Conservation (phyloP, 2,329 filamentous ascomycete species). For the Gliomastix tumulicola region DNA sequence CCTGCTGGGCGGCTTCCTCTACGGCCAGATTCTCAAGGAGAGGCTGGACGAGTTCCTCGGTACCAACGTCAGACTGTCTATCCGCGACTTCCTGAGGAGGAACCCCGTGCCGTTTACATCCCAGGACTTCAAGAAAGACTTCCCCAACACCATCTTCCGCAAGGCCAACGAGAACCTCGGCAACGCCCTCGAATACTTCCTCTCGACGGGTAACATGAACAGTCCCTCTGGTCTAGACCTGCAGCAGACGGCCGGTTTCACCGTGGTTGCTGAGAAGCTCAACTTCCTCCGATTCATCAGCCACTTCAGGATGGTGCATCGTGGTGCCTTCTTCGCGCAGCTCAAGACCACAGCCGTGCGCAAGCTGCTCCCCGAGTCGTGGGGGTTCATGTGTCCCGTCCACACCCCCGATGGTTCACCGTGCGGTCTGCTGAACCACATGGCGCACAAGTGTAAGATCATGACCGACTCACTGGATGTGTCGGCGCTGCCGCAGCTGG, state of each 20-base stretch:
- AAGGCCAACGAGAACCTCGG: conserved; percentile 86
- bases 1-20: conserved; percentile 85
- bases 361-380: conserved; percentile 92
- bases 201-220: conserved; percentile 90
- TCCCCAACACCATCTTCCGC: conserved; percentile 68
- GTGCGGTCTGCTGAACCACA: conserved; percentile 89
- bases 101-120: conserved; percentile 66
- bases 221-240: conserved; percentile 89
- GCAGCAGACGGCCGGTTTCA: conserved; percentile 92
- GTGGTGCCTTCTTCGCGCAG: conserved; percentile 97
- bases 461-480: conserved; percentile 70
- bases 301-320: conserved; percentile 98
- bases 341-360: conserved; percentile 95
- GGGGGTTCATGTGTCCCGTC: conserved; percentile 96
- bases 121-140: conserved; percentile 71
- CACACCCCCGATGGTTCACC: conserved; percentile 95
- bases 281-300: conserved; percentile 98
- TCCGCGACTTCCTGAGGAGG: conserved; percentile 51
- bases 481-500: conserved; percentile 65
- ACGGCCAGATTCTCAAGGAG: conserved; percentile 94
- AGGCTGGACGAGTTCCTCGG: conserved; percentile 81
- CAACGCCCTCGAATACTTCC: conserved; percentile 83
- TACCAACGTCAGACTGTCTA: conserved; percentile 38
- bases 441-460: conserved; percentile 91
- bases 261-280: conserved; percentile 95